Evolutionary conservation across 176 grass and related monocot species (phyloP), one percentile per base, ranked within the genome.

Genomic region (Pontederia paniculata): DNA sequence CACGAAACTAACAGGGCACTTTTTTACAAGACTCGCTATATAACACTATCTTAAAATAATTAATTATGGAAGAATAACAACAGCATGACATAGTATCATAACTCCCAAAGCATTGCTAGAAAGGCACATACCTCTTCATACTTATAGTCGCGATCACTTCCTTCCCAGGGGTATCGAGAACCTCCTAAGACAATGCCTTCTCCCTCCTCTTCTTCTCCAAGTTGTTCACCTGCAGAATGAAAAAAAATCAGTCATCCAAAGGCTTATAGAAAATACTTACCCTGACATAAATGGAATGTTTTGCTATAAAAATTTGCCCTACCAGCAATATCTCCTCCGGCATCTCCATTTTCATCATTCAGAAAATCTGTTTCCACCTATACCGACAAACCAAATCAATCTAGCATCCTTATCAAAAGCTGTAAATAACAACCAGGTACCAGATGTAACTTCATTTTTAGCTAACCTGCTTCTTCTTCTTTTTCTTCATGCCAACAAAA

Each of bases 401-500:
- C 62, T 23, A 56, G 23, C 9, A 18, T 5, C 18, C 23, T 25
- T 12, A 43, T 42, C 14, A 18, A 47, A 49, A 58, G 42, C 9
- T 17, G 16, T 13, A 51, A 28, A 25, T 16, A 18, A 2, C 15
- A 17, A 18, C 28, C 47, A 25, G 22, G 18, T 16, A n/a, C 44
- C 12, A 44, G 14, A 57, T 37, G 15, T 12, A 12, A 70, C 25
- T 51, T 23, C 8, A 19, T 50, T n/a, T n/a, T 50, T 12, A 73
- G 21, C 43, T 45, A 10, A 80, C 84, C 43, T 57, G 66, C 63
- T 95, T 89, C 78, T 85, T 98, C 69, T 98, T 98, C 66, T 98
- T 98, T 75, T 98, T 98, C 51, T 84, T 95, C 75, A 73, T 69
- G 19, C 81, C 78, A 55, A 55, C 28, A 25, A 91, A 98, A 54